phyloP scores from a whole-genome alignment of 169 alveolate genomes.

The Plasmodium berghei region DNA sequence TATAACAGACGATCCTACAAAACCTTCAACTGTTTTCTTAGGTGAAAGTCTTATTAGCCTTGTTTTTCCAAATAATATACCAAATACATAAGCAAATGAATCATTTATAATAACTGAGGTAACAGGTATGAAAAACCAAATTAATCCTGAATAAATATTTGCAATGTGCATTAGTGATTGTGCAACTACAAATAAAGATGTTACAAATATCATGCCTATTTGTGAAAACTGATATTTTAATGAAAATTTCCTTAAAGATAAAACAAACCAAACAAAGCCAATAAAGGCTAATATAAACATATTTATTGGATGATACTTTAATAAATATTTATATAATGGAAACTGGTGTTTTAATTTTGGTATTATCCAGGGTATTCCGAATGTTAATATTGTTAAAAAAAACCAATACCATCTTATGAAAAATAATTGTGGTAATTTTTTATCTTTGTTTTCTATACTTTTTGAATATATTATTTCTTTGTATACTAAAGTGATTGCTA shows the following conservation, averaged over 20 bases:
- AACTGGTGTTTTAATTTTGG: slow-evolving; percentile 80
- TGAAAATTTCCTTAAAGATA: slow-evolving; percentile 91
- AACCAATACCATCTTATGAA: slow-evolving; percentile 72
- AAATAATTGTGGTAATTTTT: slow-evolving; percentile 63
- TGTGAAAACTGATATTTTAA: slow-evolving; percentile 94
- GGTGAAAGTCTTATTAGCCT: slow-evolving; percentile 96
- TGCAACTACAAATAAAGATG: slow-evolving; percentile 81
- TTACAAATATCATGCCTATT: slow-evolving; percentile 89
- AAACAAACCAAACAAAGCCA: slow-evolving; percentile 94
- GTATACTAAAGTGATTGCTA: slow-evolving; percentile 78
- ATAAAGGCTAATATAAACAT: slow-evolving; percentile 88
- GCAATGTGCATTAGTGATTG: slow-evolving; percentile 87
- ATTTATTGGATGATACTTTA: slow-evolving; percentile 92
- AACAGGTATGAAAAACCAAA: slow-evolving; percentile 97
- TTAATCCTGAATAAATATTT: slow-evolving; percentile 94
- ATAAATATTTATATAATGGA: slow-evolving; percentile 74
- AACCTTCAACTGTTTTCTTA: slow-evolving; percentile 99
- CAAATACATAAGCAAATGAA: slow-evolving; percentile 96
- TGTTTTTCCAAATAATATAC: slow-evolving; percentile 95
- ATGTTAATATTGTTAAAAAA: slow-evolving; percentile 73
- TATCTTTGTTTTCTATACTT: slow-evolving; percentile 66
- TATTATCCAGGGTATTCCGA: slow-evolving; percentile 85
- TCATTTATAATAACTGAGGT: slow-evolving; percentile 95
- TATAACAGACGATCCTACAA: slow-evolving; percentile 92
- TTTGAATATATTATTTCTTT: slow-evolving; percentile 77